Conservation (phyloP, 2,329 filamentous ascomycete species). For the Curvularia verruculosa region DNA sequence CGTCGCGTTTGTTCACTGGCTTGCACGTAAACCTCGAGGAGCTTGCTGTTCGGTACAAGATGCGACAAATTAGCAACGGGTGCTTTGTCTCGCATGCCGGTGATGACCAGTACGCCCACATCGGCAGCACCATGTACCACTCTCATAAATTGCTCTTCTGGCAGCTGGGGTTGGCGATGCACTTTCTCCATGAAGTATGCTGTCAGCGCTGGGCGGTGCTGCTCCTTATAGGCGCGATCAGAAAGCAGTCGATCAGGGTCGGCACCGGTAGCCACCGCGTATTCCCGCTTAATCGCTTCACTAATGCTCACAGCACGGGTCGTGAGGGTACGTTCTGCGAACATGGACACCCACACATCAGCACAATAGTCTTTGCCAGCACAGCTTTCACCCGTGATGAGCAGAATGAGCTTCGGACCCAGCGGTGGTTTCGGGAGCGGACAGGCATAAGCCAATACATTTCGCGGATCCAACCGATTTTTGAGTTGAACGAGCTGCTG, state of each 20-base stretch:
- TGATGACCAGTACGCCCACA: slow-evolving; percentile 65
- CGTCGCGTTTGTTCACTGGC: slow-evolving; percentile 39
- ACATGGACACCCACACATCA: slow-evolving; percentile 55
- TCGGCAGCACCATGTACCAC: slow-evolving; percentile 49
- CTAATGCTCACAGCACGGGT: slow-evolving; percentile 51
- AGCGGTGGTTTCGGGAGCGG: slow-evolving; percentile 54
- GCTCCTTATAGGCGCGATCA: slow-evolving; percentile 67
- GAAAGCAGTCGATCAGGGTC: slow-evolving; percentile 48
- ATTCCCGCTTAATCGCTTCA: slow-evolving; percentile 60
- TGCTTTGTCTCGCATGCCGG: slow-evolving; percentile 67
- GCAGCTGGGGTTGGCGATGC: slow-evolving; percentile 53
- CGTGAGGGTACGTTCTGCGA: slow-evolving; percentile 39
- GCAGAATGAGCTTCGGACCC: slow-evolving; percentile 33
- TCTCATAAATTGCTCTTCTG: slow-evolving; percentile 49
- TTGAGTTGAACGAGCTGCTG: slow-evolving; percentile 61
- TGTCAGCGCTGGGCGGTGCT: slow-evolving; percentile 61
- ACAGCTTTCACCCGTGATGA: slow-evolving; percentile 62
- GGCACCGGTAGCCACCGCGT: slow-evolving; percentile 35
- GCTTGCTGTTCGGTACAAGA: slow-evolving; percentile 58
- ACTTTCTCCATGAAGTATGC: slow-evolving; percentile 59
- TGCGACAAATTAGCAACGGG: slow-evolving; percentile 62
- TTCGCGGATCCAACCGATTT: slow-evolving; percentile 54
- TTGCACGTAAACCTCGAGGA: slow-evolving; percentile 62
- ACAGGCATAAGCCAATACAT: slow-evolving; percentile 62
- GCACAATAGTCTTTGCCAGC: slow-evolving; percentile 68